phyloP scores from a whole-genome alignment of 805 yeast genomes.

The Saccharomycopsis fodiens region DNA sequence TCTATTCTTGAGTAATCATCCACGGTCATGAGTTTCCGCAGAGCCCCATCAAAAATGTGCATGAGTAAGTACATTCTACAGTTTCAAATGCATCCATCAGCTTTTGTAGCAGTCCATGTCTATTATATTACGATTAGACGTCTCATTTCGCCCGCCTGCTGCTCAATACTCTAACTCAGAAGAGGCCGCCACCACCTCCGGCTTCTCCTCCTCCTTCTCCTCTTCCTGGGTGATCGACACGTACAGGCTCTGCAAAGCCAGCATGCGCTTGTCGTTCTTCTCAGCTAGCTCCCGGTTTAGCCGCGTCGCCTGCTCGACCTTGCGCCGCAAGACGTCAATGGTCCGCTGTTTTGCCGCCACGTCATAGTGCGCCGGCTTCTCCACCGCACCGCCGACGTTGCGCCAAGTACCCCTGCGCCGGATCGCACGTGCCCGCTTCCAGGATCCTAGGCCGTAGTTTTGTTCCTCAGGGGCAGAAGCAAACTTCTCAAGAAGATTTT shows the following conservation, averaged over 20 bases:
- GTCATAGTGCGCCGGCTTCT: background rate
- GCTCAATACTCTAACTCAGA: background rate
- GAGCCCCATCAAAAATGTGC: no score
- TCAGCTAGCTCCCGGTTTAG: background rate
- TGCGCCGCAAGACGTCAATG: slow-evolving; percentile 5
- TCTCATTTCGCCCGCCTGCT: no score
- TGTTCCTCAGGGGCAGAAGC: no score
- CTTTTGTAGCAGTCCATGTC: no score
- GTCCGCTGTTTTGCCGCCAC: background rate
- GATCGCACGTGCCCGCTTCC: background rate
- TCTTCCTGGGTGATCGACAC: slow-evolving; percentile 7
- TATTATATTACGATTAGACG: no score
- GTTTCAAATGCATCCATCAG: no score
- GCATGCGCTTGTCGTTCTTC: slow-evolving; percentile 2
- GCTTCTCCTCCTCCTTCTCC: background rate
- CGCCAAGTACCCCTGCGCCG: background rate
- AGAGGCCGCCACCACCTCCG: background rate
- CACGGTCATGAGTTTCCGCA: no score
- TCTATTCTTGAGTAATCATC: no score
- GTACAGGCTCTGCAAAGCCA: slow-evolving; percentile 6
- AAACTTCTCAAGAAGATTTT: no score
- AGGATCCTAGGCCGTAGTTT: background rate
- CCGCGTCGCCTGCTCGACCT: slow-evolving; percentile 2
- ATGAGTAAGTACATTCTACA: no score
- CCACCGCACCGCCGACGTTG: background rate